Percentiles rank a stretch among this genome's conserved stretches.
phyloP scores from a whole-genome alignment of 2,329 filamentous ascomycete species.

The Penicillium sp. region DNA sequence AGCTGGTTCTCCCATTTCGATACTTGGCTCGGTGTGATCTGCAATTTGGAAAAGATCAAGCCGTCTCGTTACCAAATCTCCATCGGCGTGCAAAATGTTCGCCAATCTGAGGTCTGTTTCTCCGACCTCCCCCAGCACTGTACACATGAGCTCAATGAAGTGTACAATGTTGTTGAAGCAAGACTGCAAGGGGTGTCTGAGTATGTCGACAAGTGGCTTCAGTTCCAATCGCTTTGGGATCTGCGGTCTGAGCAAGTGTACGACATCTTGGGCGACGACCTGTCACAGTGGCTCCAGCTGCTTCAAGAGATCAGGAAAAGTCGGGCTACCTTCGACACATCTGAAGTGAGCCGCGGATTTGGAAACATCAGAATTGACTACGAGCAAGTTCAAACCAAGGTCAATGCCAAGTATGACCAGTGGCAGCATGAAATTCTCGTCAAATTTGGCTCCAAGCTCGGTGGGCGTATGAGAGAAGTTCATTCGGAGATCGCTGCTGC shows the following conservation, averaged over 20 bases:
- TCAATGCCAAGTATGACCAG: constrained; percentile 98
- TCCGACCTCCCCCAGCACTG: constrained; percentile 82
- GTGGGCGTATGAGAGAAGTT: constrained; percentile 87
- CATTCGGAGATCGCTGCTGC: constrained; percentile 90
- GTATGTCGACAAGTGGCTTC: constrained; percentile 97
- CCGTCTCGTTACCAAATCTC: constrained; percentile 93
- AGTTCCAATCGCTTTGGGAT: constrained; percentile 98
- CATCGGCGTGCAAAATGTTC: constrained; percentile 52
- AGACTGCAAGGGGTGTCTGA: constrained; percentile 76
- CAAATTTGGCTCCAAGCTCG: constrained; percentile 88
- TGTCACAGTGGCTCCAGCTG: constrained; percentile 89
- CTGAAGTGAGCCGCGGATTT: constrained; percentile 88
- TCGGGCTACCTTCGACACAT: constrained; percentile 94
- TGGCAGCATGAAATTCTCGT: constrained; percentile 97
- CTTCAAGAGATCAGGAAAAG: constrained; percentile 97
- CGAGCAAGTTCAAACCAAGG: constrained; percentile 96
- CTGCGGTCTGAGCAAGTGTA: constrained; percentile 95
- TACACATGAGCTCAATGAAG: constrained; percentile 73
- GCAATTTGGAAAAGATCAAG: constrained; percentile 91
- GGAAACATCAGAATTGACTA: constrained; percentile 96
- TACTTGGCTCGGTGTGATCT: constrained; percentile 89
- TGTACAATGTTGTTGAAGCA: constrained; percentile 80
- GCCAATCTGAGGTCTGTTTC: constrained; percentile 62
- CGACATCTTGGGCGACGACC: constrained; percentile 84
- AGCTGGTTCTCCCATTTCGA: constrained; percentile 94